phyloP scores from a whole-genome alignment of 768 basidiomycete species.

The Rhodosporidiobolus sp. region DNA sequence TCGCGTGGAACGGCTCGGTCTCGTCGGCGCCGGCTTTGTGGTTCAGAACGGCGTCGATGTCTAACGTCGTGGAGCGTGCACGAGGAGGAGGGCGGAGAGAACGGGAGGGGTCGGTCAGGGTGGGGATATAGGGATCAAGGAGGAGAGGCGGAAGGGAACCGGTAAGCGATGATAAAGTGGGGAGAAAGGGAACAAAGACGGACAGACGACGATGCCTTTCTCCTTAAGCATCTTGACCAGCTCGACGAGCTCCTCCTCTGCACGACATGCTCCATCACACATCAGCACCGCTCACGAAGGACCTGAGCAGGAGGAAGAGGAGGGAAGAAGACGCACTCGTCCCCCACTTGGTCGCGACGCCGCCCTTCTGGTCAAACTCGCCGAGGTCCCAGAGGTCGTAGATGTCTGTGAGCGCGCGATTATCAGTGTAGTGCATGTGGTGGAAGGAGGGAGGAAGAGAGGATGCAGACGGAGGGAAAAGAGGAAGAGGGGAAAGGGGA shows the following conservation, averaged over 20 bases:
- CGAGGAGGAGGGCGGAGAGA: neutral
- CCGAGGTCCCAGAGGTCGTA: conserved; percentile 50
- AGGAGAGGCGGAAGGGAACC: neutral
- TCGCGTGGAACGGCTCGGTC: conserved; percentile 51
- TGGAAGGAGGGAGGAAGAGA: neutral
- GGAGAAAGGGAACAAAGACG: conserved; percentile 26
- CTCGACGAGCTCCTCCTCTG: conserved; percentile 47
- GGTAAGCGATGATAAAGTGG: too few relatives aligned
- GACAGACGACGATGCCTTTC: conserved; percentile 49
- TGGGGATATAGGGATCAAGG: too few relatives aligned
- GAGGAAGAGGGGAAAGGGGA: neutral
- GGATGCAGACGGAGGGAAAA: too few relatives aligned
- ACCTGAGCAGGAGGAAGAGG: neutral
- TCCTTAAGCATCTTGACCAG: conserved; percentile 43
- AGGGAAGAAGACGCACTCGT: conserved; percentile 41
- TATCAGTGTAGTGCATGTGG: too few relatives aligned
- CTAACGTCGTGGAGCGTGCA: too few relatives aligned
- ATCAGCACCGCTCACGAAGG: too few relatives aligned
- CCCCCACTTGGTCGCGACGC: conserved; percentile 50
- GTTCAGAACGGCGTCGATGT: conserved; percentile 50
- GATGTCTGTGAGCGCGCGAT: too few relatives aligned
- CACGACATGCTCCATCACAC: too few relatives aligned
- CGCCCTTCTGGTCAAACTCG: conserved; percentile 51
- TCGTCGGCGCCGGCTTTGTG: conserved; percentile 53
- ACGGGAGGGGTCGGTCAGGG: neutral